Evolutionary conservation across 768 basidiomycete species (phyloP).

Genomic region (Calvatia gigantea): DNA sequence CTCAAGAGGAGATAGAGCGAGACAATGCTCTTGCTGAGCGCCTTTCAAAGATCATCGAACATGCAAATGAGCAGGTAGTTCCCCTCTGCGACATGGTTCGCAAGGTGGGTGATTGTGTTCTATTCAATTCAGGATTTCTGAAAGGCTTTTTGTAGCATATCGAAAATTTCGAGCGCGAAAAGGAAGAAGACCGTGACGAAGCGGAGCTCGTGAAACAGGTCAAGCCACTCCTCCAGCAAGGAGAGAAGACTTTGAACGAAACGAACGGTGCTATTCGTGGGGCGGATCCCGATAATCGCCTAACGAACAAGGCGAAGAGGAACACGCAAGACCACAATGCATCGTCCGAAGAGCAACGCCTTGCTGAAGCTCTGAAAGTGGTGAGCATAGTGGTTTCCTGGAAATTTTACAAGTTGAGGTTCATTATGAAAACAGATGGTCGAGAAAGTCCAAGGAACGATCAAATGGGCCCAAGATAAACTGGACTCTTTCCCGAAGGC

Average conservation of each 20-base stretch:
- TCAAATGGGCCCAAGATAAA: constrained; percentile 35
- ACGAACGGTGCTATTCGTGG: constrained; percentile 32
- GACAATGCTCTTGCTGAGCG: constrained; percentile 30
- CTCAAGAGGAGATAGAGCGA: constrained; percentile 19
- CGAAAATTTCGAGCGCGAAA: constrained; percentile 28
- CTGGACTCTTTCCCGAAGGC: constrained; percentile 34
- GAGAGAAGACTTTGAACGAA: constrained; percentile 34
- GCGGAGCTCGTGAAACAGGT: constrained; percentile 31
- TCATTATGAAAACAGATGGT: constrained; percentile 21
- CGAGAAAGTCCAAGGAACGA: constrained; percentile 34
- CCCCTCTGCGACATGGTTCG: constrained; percentile 34
- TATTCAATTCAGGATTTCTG: background rate
- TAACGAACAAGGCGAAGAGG: constrained; percentile 30
- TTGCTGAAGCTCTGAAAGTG: constrained; percentile 34
- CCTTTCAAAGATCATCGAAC: constrained; percentile 31
- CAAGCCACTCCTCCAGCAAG: constrained; percentile 32
- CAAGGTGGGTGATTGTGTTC: constrained; percentile 20
- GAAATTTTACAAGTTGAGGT: background rate
- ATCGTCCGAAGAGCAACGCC: constrained; percentile 33
- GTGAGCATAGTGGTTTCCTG: constrained; percentile 16
- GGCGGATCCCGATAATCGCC: constrained; percentile 32
- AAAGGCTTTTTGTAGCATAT: constrained; percentile 24
- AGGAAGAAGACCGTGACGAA: constrained; percentile 34
- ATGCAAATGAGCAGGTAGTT: constrained; percentile 25
- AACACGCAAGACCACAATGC: constrained; percentile 33